Evolutionary conservation across 2,329 filamentous ascomycete genomes (phyloP).

Genomic region (Tolypocladium paradoxum): DNA sequence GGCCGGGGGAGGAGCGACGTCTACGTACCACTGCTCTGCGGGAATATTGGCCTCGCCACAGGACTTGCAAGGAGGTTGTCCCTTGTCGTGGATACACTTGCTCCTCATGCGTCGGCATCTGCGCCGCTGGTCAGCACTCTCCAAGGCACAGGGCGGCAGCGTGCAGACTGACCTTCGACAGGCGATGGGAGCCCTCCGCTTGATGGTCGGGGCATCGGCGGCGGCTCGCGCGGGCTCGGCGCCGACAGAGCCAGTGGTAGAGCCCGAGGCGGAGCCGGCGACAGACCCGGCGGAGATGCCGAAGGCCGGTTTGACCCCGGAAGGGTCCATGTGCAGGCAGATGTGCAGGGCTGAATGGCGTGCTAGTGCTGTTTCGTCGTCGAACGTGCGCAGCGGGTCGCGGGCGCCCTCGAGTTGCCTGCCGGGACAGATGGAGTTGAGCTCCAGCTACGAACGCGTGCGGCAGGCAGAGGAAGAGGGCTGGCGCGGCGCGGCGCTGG

Average conservation of each 20-base stretch:
- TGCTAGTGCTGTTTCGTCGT: not conserved
- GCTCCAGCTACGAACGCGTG: not conserved
- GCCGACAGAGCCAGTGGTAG: constrained; percentile 1
- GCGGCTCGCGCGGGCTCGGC: constrained; percentile 2
- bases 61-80: constrained; percentile 37
- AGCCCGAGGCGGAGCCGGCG: not conserved
- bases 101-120: constrained; percentile 47
- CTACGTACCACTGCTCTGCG: constrained; percentile 37
- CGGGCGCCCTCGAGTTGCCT: not conserved
- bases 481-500: not conserved
- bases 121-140: not conserved
- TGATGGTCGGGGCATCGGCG: constrained; percentile 20
- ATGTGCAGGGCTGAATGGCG: not conserved
- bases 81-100: constrained; percentile 42
- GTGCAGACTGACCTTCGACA: constrained; percentile 35
- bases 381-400: not conserved
- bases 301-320: constrained; percentile 1
- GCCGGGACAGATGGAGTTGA: not conserved
- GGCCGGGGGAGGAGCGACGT: not conserved
- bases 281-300: not conserved
- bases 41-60: constrained; percentile 39
- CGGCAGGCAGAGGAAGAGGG: not conserved
- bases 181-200: constrained; percentile 40
- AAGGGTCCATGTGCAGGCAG: constrained; percentile 3
- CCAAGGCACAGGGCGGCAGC: not conserved